A percentile compares a stretch with the other conserved stretches of the same genome.
phyloP scores from a whole-genome alignment of 2,329 filamentous ascomycete species.

The Nothophoma quercina region DNA sequence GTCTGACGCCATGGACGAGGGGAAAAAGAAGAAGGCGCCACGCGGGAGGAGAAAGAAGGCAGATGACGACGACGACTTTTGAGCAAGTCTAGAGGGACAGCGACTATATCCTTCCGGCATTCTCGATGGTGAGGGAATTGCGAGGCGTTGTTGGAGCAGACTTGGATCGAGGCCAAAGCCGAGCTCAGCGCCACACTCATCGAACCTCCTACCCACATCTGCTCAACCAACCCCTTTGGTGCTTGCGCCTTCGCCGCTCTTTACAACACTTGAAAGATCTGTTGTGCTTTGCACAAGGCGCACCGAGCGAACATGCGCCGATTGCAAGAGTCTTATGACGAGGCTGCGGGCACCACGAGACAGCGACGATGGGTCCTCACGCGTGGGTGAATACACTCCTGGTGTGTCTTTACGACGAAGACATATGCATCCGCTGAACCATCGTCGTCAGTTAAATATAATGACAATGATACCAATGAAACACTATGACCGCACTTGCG shows the following conservation, averaged over 20 bases:
- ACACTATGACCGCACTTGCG: background rate
- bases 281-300: background rate
- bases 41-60: constrained; percentile 49
- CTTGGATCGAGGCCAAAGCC: background rate
- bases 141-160: background rate
- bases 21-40: constrained; percentile 54
- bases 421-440: background rate
- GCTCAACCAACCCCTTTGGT: background rate
- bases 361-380: background rate
- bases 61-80: constrained; percentile 49
- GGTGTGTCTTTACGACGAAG: background rate
- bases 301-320: background rate
- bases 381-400: background rate
- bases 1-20: constrained; percentile 51
- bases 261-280: background rate
- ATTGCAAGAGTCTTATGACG: background rate
- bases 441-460: background rate
- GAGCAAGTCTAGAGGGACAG: constrained; percentile 6
- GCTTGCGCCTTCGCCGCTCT: background rate
- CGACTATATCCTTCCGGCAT: background rate
- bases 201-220: background rate
- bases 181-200: background rate
- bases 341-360: background rate
- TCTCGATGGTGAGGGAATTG: background rate
- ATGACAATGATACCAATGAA: constrained; percentile 17